Percentiles rank a stretch among this genome's conserved stretches.
Evolutionary conservation across 192 early-diverging fungal genomes (phyloP).

Genomic region (Lobulomyces angularis): DNA sequence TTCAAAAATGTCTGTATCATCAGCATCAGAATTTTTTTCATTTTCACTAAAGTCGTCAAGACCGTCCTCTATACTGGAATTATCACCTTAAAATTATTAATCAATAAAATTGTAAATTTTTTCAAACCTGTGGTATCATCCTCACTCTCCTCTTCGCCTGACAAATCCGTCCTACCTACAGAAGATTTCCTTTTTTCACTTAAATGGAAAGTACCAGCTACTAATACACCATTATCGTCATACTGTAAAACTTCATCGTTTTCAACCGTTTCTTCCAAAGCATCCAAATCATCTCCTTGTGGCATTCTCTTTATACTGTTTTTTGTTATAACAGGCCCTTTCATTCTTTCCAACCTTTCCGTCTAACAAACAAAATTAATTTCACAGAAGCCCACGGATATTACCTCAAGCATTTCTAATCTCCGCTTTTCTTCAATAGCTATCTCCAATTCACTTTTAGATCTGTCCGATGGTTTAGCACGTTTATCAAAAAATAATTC

Average conservation of each 20-base stretch:
- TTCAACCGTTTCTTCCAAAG: slow-evolving; percentile 11
- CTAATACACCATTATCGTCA: slow-evolving; percentile 34
- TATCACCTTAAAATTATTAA: no score
- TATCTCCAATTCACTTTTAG: slow-evolving; percentile 89
- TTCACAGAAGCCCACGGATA: background rate
- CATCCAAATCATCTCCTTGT: slow-evolving; percentile 41
- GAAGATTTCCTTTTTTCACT: slow-evolving; percentile 41
- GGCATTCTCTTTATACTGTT: slow-evolving; percentile 13
- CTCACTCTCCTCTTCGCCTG: slow-evolving; percentile 32
- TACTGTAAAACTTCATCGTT: slow-evolving; percentile 24
- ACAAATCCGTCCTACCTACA: slow-evolving; percentile 13
- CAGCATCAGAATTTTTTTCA: no score
- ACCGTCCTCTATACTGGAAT: no score
- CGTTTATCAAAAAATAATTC: slow-evolving; percentile 76
- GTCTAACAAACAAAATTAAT: background rate
- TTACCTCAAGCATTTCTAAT: slow-evolving; percentile 77
- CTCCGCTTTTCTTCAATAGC: slow-evolving; percentile 71
- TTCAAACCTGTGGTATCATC: slow-evolving; percentile 20
- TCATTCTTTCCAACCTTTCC: slow-evolving; percentile 65
- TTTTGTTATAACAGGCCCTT: slow-evolving; percentile 45
- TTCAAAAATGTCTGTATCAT: no score
- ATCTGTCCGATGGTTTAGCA: slow-evolving; percentile 74
- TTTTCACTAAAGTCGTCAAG: no score
- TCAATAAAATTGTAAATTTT: no score
- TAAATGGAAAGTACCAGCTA: no score